phyloP scores from a whole-genome alignment of 2,329 filamentous ascomycete species.

The Oidium heveae region DNA sequence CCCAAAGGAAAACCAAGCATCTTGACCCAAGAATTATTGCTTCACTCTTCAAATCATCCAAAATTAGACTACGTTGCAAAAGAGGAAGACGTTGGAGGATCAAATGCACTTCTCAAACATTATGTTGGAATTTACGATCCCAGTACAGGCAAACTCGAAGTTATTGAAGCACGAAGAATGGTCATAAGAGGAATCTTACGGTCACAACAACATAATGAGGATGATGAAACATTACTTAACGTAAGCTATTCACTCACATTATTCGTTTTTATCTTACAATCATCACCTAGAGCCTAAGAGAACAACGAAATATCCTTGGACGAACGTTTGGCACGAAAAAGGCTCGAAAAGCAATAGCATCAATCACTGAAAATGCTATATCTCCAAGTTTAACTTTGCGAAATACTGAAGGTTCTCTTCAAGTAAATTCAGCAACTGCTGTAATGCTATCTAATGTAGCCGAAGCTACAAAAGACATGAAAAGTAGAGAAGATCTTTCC shows the following conservation, averaged over 20 bases:
- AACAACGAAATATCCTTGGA: conserved; percentile 43
- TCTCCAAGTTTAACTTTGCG: conserved; percentile 14
- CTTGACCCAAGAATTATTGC: conserved; percentile 22
- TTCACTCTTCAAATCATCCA: conserved; percentile 30
- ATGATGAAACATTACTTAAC: conserved; percentile 19
- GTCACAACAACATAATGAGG: conserved; percentile 24
- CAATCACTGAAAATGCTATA: conserved; percentile 48
- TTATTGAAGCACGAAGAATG: conserved; percentile 40
- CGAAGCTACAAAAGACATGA: conserved; percentile 35
- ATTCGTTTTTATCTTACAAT: conserved; percentile 3
- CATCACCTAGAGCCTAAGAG: conserved; percentile 24
- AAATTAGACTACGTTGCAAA: conserved; percentile 33
- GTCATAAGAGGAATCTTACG: conserved; percentile 30
- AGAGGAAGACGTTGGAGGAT: conserved; percentile 20
- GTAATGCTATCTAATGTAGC: conserved; percentile 40
- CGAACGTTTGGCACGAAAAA: conserved; percentile 69
- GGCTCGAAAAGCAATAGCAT: conserved; percentile 50
- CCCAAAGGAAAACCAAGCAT: conserved; percentile 8
- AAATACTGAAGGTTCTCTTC: conserved; percentile 18
- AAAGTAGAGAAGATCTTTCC: conserved; percentile 38
- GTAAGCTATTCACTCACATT: conserved; percentile 10
- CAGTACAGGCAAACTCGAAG: conserved; percentile 28
- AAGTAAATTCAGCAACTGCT: conserved; percentile 27
- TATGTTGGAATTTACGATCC: conserved; percentile 41
- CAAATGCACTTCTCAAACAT: conserved; percentile 27